Conservation (phyloP, 768 basidiomycete species). For the Lactifluus rugatus region DNA sequence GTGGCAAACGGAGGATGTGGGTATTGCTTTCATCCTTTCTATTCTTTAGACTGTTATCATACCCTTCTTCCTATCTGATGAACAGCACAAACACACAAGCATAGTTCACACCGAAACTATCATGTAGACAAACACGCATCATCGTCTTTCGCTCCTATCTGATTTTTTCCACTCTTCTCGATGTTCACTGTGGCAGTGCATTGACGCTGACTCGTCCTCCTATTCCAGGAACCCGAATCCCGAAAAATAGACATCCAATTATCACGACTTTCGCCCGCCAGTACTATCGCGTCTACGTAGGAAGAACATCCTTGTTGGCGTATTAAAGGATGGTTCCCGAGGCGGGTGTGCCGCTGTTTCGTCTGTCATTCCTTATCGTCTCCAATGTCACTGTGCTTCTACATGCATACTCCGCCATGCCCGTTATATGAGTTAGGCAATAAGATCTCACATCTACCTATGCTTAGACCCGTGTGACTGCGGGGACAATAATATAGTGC, state of each 20-base stretch:
- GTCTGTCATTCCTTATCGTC: slow-evolving; percentile 5
- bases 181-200: neutral
- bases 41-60: neutral
- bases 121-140: slow-evolving; percentile 81
- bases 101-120: slow-evolving; percentile 96
- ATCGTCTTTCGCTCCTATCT: slow-evolving; percentile 99
- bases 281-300: neutral
- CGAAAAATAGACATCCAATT: slow-evolving; percentile 26
- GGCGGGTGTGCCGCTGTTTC: neutral
- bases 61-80: slow-evolving; percentile 40
- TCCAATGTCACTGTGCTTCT: neutral
- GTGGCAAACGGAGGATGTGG: slow-evolving; percentile 95
- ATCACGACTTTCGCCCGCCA: neutral
- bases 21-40: slow-evolving; percentile 31
- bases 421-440: slow-evolving; percentile 12
- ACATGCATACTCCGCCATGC: slow-evolving; percentile 10
- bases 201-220: slow-evolving; percentile 8
- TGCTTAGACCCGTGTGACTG: neutral
- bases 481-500: neutral
- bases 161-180: slow-evolving; percentile 34
- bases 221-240: slow-evolving; percentile 31
- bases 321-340: neutral
- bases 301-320: neutral
- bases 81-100: slow-evolving; percentile 41
- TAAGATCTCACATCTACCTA: neutral